Conservation (phyloP, 805 yeast genomes). For the Pichia pseudocactophila region DNA sequence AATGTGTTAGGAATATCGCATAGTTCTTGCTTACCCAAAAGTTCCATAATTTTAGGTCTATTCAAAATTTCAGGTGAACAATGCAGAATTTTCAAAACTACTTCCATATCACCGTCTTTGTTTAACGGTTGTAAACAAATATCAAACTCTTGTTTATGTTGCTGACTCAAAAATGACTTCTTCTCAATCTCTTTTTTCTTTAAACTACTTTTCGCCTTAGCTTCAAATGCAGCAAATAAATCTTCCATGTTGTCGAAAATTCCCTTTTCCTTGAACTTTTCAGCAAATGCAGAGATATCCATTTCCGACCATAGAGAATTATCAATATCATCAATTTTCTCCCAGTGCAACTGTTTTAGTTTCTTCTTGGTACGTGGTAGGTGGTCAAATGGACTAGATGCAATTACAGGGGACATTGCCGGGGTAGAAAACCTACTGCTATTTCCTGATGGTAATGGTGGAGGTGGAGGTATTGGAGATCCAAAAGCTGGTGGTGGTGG, state of each 20-base stretch:
- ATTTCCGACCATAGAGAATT: slow-evolving; percentile 79
- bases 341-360: slow-evolving; percentile 96
- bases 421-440: slow-evolving; percentile 1
- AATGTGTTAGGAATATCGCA: slow-evolving; percentile 65
- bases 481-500: slow-evolving; percentile 28
- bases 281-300: slow-evolving; percentile 49
- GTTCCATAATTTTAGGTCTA: slow-evolving; percentile 72
- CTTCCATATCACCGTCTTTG: slow-evolving; percentile 48
- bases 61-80: slow-evolving; percentile 69
- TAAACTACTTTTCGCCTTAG: slow-evolving; percentile 41
- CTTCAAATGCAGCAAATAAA: slow-evolving; percentile 78
- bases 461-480: slow-evolving; percentile 24
- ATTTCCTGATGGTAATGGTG: slow-evolving; percentile 22
- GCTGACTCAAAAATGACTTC: slow-evolving; percentile 66
- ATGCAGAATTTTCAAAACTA: slow-evolving; percentile 60
- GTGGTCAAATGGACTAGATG: slow-evolving; percentile 34
- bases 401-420: slow-evolving; percentile 18
- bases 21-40: slow-evolving; percentile 66
- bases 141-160: slow-evolving; percentile 89
- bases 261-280: slow-evolving; percentile 64
- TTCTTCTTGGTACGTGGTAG: slow-evolving; percentile 65
- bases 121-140: slow-evolving; percentile 81
- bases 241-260: slow-evolving; percentile 76
- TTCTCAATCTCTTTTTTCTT: slow-evolving; percentile 40
- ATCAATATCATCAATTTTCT: slow-evolving; percentile 74